Percentiles rank a stretch among this genome's conserved stretches.
Conservation (phyloP, 2,329 filamentous ascomycete species). For the Epichloe gansuensis region DNA sequence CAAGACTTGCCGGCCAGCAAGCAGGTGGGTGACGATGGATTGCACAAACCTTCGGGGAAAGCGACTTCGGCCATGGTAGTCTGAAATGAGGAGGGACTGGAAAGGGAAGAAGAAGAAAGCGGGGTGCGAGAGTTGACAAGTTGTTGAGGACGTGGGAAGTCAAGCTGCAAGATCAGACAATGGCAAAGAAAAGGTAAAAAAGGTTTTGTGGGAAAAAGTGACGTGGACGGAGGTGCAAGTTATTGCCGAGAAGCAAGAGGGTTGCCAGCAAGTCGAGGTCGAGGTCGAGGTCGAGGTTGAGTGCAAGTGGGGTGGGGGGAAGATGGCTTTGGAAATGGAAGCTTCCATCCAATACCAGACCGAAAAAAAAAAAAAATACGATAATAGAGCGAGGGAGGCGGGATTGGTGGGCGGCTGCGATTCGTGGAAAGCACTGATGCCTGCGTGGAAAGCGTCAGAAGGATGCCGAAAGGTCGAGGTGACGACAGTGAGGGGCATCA, state of each 20-base stretch:
- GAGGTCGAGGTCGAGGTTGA: background rate
- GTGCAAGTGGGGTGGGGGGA: background rate
- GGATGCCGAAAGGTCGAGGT: conserved; percentile 3
- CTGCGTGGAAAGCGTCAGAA: conserved; percentile 8
- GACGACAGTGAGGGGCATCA: background rate
- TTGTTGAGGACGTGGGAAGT: no score
- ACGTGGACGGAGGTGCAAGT: background rate
- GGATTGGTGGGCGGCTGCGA: conserved; percentile 3
- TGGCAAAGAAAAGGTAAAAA: background rate
- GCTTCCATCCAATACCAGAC: background rate
- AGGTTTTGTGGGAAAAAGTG: background rate
- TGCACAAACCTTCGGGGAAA: conserved; percentile 26
- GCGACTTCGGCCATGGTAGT: conserved; percentile 16
- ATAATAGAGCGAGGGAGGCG: background rate
- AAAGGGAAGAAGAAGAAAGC: background rate
- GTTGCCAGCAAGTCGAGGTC: background rate
- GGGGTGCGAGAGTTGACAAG: background rate
- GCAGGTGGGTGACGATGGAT: background rate
- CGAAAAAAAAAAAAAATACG: background rate
- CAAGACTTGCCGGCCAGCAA: background rate
- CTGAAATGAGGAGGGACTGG: background rate
- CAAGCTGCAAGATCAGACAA: background rate
- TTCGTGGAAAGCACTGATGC: background rate
- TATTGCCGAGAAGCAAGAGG: background rate
- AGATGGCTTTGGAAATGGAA: background rate